phyloP scores from a whole-genome alignment of 345 rosid genomes.

The Rhodomyrtus tomentosa region DNA sequence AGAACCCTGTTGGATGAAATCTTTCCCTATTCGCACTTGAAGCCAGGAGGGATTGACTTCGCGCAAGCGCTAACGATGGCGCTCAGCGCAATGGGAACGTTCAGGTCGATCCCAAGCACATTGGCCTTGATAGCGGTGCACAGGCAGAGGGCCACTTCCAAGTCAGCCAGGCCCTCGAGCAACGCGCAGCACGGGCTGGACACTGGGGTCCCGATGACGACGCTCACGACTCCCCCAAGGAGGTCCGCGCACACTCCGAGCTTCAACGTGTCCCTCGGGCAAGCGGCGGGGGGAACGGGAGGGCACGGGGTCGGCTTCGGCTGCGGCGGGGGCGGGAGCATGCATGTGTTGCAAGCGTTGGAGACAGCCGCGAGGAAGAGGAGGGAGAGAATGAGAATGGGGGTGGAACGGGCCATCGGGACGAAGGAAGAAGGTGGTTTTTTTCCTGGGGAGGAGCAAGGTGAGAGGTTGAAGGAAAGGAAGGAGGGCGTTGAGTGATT shows the following conservation, averaged over 20 bases:
- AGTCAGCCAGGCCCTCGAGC: conserved; percentile 26
- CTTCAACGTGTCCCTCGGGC: conserved; percentile 37
- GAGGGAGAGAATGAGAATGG: conserved; percentile 19
- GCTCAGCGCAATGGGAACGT: conserved; percentile 25
- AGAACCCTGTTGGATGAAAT: background rate
- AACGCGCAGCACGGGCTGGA: conserved; percentile 38
- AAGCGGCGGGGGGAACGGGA: background rate
- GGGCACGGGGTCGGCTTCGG: conserved; percentile 2
- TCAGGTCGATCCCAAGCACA: conserved; percentile 36
- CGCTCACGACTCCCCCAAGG: conserved; percentile 23
- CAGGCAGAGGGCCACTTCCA: conserved; percentile 50
- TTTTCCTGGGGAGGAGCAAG: background rate
- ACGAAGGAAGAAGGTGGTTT: background rate
- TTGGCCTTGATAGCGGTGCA: conserved; percentile 53
- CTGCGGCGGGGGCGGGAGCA: background rate
- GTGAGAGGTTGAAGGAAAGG: background rate
- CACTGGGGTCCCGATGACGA: conserved; percentile 20
- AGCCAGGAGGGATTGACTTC: conserved; percentile 32
- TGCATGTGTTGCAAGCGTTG: conserved; percentile 18
- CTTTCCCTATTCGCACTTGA: conserved; percentile 20
- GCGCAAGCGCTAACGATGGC: conserved; percentile 28
- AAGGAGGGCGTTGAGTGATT: background rate
- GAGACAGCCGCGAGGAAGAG: conserved; percentile 16
- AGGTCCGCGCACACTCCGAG: conserved; percentile 39
- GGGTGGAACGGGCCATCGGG: conserved; percentile 29